Conservation (phyloP, 1,284 basidiomycete genomes). For the Cutaneotrichosporon arboriforme region DNA sequence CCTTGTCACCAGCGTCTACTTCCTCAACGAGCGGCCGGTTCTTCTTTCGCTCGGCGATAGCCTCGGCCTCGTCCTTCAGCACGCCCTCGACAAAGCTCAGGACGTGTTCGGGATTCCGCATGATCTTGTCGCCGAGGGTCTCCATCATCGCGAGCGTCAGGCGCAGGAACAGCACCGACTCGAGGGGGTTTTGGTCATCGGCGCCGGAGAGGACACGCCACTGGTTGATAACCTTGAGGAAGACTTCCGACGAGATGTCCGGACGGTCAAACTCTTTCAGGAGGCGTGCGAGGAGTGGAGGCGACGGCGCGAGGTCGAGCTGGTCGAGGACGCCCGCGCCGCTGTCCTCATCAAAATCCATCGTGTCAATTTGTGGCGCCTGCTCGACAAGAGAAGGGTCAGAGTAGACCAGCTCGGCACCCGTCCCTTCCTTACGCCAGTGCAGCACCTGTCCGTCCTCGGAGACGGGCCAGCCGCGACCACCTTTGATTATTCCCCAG, state of each 20-base stretch:
- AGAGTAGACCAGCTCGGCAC: conserved; percentile 10
- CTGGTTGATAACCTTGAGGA: conserved; percentile 64
- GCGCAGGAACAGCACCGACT: conserved; percentile 62
- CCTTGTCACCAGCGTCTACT: conserved; percentile 9
- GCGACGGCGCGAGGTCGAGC: conserved; percentile 66
- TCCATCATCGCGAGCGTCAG: conserved; percentile 72
- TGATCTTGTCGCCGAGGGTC: conserved; percentile 62
- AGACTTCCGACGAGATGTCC: conserved; percentile 65
- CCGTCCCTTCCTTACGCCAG: conserved; percentile 23
- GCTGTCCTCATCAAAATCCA: conserved; percentile 53
- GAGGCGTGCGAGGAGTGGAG: conserved; percentile 60
- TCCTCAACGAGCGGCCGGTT: conserved; percentile 6
- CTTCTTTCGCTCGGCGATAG: background rate
- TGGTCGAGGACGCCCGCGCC: conserved; percentile 50
- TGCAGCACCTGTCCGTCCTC: conserved; percentile 21
- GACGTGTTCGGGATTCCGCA: conserved; percentile 63
- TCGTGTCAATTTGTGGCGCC: conserved; percentile 40
- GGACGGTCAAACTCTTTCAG: conserved; percentile 60
- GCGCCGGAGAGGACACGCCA: conserved; percentile 53
- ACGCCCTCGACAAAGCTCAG: conserved; percentile 73
- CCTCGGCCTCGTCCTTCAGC: conserved; percentile 37
- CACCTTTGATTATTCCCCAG: conserved; percentile 57
- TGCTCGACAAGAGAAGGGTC: conserved; percentile 19
- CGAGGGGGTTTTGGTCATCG: conserved; percentile 46
- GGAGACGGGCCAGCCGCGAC: conserved; percentile 46